Base-by-base conservation (phyloP, 176 grass and related monocot species). In the Aegilops bicornis region DNA sequence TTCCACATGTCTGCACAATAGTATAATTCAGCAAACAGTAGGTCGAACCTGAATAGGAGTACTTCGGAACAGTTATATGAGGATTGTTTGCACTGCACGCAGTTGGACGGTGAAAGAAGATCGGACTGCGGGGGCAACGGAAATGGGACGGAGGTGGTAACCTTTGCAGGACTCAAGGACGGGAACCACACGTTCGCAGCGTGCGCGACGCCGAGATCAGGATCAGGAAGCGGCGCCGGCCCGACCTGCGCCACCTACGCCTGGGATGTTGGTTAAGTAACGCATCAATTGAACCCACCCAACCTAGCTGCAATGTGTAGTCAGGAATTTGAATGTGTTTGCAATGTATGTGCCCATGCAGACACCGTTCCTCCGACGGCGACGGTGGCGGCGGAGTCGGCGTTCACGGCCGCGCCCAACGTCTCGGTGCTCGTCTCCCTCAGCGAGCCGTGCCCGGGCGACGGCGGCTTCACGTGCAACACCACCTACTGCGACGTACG, bases 341-440 rank as follows among this genome's bases (percentile, higher is more conserved):
- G 31, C 8, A 4, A 19, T 37, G 31, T 5, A 4, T 10, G 31
- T 5, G 31, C 90, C 77, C 90, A 98, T 54, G 54, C 54, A 59
- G 96, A 98, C 84, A 98, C 92, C 59, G 79, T 94, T 76, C 56
- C 91, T 5, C 96, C 93, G 3, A 98, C 96, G 54, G 96, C 96
- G 47, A 83, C 88, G 82, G 82, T 98, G 64, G 88, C 65, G 11
- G 89, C 78, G 63, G 82, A 50, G 72, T 77, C 90, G 37, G 73
- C 85, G 2, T 98, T 98, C 81, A 96, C 92, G 52, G 94, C 89
- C 85, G 90, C 84, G 4, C 80, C 88, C 68, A 87, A 76, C 67
- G 82, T 88, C 70, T 76, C 90, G 30, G 90, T 92, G 84, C 65
- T 75, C 74, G 48, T 98, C 83, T 91, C 89, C 80, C 85, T 98